Percentiles rank a stretch among this genome's conserved stretches.
Conservation (phyloP, 345 rosid genomes). For the thale cress (Arabidopsis thaliana) region TAIR10.1 NC_003071.7:14087001-14087500, state of each 20-base stretch:
- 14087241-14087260: not conserved
- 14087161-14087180: conserved; percentile 69
- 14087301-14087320: conserved; percentile 73
- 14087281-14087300: conserved; percentile 4
- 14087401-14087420: conserved; percentile 12
- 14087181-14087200: conserved; percentile 75
- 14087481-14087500: conserved; percentile 7
- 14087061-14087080: conserved; percentile 20
- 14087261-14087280: not conserved
- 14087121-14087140: not conserved
- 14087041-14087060: conserved; percentile 82
- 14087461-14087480: not conserved
- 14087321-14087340: conserved; percentile 60
- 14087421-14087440: conserved; percentile 3
- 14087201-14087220: conserved; percentile 76
- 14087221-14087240: conserved; percentile 58
- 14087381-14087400: conserved; percentile 65
- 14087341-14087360: conserved; percentile 75
- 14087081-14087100: conserved; percentile 24
- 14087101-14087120: conserved; percentile 3
- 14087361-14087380: conserved; percentile 88
- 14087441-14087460: conserved; percentile 13
- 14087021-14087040: conserved; percentile 66
- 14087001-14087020: conserved; percentile 66
- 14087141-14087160: conserved; percentile 75